Conservation (phyloP, 1,284 basidiomycete species). For the Cryptococcus sp. region DNA sequence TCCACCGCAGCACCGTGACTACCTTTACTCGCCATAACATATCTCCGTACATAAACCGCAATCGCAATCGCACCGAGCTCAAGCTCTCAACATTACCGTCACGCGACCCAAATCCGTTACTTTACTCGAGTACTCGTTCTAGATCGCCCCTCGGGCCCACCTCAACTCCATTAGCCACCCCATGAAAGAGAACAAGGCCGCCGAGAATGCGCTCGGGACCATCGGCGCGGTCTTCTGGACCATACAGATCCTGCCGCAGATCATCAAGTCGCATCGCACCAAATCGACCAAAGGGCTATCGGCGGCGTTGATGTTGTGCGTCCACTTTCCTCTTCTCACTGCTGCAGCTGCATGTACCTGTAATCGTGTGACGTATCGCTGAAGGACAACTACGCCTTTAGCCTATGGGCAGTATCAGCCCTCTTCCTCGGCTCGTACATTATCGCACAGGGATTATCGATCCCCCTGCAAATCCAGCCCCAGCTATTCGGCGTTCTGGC, state of each 20-base stretch:
- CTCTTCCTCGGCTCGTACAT: slow-evolving; percentile 70
- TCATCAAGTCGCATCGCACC: slow-evolving; percentile 66
- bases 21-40: no score
- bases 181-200: slow-evolving; percentile 15
- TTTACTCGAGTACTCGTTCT: no score
- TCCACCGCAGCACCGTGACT: no score
- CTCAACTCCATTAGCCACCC: no score
- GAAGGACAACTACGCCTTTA: slow-evolving; percentile 5
- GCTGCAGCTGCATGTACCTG: no score
- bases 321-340: slow-evolving; percentile 8
- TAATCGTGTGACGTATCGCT: no score
- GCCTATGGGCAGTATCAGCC: slow-evolving; percentile 65
- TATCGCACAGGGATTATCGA: slow-evolving; percentile 67
- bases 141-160: no score
- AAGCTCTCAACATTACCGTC: no score
- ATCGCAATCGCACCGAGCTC: no score
- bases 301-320: slow-evolving; percentile 64
- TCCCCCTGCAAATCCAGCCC: slow-evolving; percentile 70
- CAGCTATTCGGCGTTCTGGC: slow-evolving; percentile 68
- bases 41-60: no score
- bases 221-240: slow-evolving; percentile 57
- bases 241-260: slow-evolving; percentile 66
- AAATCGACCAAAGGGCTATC: slow-evolving; percentile 75
- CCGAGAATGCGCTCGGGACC: slow-evolving; percentile 64
- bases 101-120: no score